phyloP scores from a whole-genome alignment of 768 basidiomycete species.

The Suillus plorans region DNA sequence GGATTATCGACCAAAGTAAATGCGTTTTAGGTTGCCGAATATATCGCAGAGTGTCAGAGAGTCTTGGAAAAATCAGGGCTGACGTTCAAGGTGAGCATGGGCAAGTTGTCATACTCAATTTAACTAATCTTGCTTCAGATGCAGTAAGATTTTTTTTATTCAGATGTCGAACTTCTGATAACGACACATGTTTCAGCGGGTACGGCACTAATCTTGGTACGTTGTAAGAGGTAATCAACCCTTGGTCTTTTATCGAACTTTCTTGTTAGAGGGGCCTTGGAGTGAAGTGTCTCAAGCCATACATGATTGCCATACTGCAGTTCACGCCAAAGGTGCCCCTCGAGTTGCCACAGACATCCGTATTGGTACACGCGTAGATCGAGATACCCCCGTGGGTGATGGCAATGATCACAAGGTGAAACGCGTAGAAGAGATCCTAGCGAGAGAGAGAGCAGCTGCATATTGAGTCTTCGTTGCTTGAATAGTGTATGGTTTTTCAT shows the following conservation, averaged over 20 bases:
- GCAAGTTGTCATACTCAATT: neutral
- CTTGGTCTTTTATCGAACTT: constrained; percentile 4
- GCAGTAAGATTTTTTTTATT: constrained; percentile 31
- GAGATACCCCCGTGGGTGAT: constrained; percentile 55
- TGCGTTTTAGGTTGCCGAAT: constrained; percentile 59
- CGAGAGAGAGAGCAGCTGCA: constrained; percentile 24
- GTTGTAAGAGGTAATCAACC: constrained; percentile 11
- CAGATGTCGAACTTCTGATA: constrained; percentile 35
- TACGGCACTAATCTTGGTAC: constrained; percentile 89
- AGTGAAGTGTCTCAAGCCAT: constrained; percentile 80
- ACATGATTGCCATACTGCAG: constrained; percentile 86
- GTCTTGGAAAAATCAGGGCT: constrained; percentile 83
- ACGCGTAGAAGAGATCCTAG: constrained; percentile 79
- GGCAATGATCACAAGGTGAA: constrained; percentile 81
- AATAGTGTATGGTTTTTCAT: neutral
- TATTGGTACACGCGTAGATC: constrained; percentile 86
- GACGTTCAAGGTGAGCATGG: constrained; percentile 65
- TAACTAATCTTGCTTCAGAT: constrained; percentile 22
- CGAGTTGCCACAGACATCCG: constrained; percentile 91
- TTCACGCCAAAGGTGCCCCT: constrained; percentile 73
- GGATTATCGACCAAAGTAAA: constrained; percentile 14
- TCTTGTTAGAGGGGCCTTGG: constrained; percentile 74
- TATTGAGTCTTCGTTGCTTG: constrained; percentile 3
- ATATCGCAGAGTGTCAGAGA: constrained; percentile 80
- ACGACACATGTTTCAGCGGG: constrained; percentile 47